Evolutionary conservation across 768 basidiomycete species (phyloP).

Genomic region (Hemileccinum impolitum): DNA sequence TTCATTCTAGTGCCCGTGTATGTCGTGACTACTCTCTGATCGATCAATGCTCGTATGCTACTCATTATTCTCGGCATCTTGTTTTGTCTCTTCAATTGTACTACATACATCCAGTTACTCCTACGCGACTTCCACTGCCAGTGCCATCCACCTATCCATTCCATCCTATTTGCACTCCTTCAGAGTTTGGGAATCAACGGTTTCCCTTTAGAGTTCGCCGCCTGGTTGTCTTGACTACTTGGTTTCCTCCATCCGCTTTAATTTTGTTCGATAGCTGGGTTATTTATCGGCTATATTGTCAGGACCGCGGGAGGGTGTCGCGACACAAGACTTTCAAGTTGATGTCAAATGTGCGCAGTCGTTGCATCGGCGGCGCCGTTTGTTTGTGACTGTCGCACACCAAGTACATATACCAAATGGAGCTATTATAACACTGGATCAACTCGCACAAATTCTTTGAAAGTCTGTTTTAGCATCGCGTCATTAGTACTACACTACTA

Average conservation of each 20-base stretch:
- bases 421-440: too few relatives aligned
- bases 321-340: too few relatives aligned
- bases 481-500: too few relatives aligned
- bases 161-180: background rate
- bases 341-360: too few relatives aligned
- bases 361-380: too few relatives aligned
- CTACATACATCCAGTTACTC: background rate
- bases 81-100: constrained; percentile 13
- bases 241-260: background rate
- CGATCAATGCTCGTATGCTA: background rate
- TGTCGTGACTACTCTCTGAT: too few relatives aligned
- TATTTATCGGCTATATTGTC: background rate
- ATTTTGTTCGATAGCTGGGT: background rate
- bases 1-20: background rate
- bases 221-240: constrained; percentile 6
- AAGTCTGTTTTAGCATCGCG: too few relatives aligned
- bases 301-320: too few relatives aligned
- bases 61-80: constrained; percentile 3
- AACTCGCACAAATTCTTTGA: too few relatives aligned
- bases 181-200: background rate
- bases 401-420: too few relatives aligned
- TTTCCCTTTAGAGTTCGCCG: background rate
- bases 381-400: too few relatives aligned
- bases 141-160: constrained; percentile 1
- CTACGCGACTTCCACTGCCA: background rate